phyloP scores from a whole-genome alignment of 1,284 basidiomycete species.

The Blastosporella zonata region DNA sequence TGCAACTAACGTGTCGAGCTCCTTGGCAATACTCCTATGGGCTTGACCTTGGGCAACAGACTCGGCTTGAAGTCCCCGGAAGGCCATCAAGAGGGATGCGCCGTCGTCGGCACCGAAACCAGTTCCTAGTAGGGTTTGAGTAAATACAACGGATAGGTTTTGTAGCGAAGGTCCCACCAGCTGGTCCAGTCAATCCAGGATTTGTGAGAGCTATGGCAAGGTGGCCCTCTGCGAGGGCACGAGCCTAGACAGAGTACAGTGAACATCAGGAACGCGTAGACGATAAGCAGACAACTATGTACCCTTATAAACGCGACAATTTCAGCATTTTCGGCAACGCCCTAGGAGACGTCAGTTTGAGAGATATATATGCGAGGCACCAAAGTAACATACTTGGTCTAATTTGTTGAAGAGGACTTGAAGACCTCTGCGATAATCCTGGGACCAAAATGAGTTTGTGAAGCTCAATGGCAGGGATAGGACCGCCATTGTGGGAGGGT shows the following conservation, averaged over 20 bases:
- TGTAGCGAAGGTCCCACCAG: slow-evolving; percentile 37
- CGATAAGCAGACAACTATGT: slow-evolving; percentile 23
- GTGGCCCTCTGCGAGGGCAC: slow-evolving; percentile 61
- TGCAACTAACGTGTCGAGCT: slow-evolving; percentile 63
- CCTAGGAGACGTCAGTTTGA: slow-evolving; percentile 41
- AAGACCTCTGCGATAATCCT: slow-evolving; percentile 81
- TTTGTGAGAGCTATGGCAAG: slow-evolving; percentile 57
- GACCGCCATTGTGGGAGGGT: slow-evolving; percentile 61
- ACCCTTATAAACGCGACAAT: slow-evolving; percentile 81
- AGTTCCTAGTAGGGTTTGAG: slow-evolving; percentile 35
- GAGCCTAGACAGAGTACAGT: slow-evolving; percentile 43
- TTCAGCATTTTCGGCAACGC: slow-evolving; percentile 76
- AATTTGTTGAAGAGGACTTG: slow-evolving; percentile 76
- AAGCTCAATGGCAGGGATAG: slow-evolving; percentile 83
- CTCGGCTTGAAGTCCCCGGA: slow-evolving; percentile 75
- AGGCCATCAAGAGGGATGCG: slow-evolving; percentile 72
- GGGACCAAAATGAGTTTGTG: slow-evolving; percentile 89
- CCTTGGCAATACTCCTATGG: slow-evolving; percentile 64
- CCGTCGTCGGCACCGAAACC: slow-evolving; percentile 79
- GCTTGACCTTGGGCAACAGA: slow-evolving; percentile 62
- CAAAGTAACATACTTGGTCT: slow-evolving; percentile 56
- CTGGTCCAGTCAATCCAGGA: slow-evolving; percentile 46
- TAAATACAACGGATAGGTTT: slow-evolving; percentile 2
- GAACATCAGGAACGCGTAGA: slow-evolving; percentile 5
- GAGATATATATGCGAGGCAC: slow-evolving; percentile 10